These are phyloP conservation scores for Cladorrhinum sp. DNA, from an alignment of 2,329 filamentous ascomycete species.

Conservation along the genomic window DNA sequence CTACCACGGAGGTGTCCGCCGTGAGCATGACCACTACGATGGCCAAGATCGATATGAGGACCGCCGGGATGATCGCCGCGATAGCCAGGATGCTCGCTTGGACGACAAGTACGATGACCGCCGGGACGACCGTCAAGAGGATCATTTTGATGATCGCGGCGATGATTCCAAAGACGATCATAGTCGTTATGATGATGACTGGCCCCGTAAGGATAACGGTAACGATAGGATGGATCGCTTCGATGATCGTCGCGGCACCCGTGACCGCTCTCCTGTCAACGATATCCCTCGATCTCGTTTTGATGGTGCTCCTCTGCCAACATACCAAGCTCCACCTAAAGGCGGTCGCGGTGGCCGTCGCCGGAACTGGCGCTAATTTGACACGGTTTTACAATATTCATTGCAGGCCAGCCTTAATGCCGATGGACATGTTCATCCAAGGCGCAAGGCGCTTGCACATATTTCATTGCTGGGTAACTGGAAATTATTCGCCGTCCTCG, in stretches of 20 bases:
- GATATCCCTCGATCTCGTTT: conserved; percentile 25
- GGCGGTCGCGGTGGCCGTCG: conserved; percentile 15
- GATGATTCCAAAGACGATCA: background rate
- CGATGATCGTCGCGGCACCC: background rate
- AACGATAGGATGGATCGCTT: background rate
- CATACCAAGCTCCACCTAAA: conserved; percentile 16
- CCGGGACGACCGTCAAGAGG: background rate
- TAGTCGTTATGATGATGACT: background rate
- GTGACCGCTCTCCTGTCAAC: conserved; percentile 1
- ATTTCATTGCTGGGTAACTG: background rate
- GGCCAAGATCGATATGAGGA: background rate
- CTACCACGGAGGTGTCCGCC: background rate
- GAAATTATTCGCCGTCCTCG: background rate
- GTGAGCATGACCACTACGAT: background rate
- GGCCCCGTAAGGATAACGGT: background rate
- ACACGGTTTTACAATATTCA: too few relatives aligned
- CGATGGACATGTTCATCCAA: too few relatives aligned
- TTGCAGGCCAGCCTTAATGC: too few relatives aligned
- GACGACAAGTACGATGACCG: background rate
- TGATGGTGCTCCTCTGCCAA: conserved; percentile 27
- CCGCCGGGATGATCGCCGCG: background rate
- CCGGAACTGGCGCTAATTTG: background rate
- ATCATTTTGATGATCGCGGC: background rate
- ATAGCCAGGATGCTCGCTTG: background rate
- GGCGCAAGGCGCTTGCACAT: background rate